Evolutionary conservation across 208 protist genomes (phyloP).

Genomic region (Trypanosomatidae sp.): DNA sequence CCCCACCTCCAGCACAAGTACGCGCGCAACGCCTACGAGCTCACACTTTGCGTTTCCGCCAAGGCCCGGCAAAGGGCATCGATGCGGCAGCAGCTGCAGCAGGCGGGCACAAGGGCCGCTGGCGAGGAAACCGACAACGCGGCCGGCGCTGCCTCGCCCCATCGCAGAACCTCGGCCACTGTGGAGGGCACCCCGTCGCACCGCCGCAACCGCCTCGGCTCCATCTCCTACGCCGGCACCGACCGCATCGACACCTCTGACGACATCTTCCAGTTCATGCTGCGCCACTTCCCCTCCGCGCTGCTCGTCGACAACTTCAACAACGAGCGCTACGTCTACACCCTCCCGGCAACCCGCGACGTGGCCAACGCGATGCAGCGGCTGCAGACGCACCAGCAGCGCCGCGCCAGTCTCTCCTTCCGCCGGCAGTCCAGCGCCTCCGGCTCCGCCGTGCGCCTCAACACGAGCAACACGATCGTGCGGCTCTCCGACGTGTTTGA

Average conservation of each 20-base stretch:
- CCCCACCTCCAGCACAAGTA: constrained; percentile 86
- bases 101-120: background rate
- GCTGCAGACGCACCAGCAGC: constrained; percentile 22
- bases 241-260: constrained; percentile 27
- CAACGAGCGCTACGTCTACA: constrained; percentile 42
- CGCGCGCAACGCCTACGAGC: constrained; percentile 73
- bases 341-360: constrained; percentile 29
- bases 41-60: constrained; percentile 46
- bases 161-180: no score
- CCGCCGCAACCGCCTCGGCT: constrained; percentile 2
- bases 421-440: background rate
- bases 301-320: constrained; percentile 41
- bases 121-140: no score
- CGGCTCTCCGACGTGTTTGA: constrained; percentile 51
- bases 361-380: constrained; percentile 27
- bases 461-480: constrained; percentile 6
- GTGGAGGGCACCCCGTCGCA: no score
- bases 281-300: constrained; percentile 29
- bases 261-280: constrained; percentile 41
- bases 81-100: background rate
- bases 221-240: constrained; percentile 28
- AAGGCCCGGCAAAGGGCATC: background rate
- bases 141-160: no score
- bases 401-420: constrained; percentile 11
- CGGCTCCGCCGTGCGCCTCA: background rate